Evolutionary conservation across 495 filamentous ascomycete species (phyloP).

Genomic region (Daldinia loculata): DNA sequence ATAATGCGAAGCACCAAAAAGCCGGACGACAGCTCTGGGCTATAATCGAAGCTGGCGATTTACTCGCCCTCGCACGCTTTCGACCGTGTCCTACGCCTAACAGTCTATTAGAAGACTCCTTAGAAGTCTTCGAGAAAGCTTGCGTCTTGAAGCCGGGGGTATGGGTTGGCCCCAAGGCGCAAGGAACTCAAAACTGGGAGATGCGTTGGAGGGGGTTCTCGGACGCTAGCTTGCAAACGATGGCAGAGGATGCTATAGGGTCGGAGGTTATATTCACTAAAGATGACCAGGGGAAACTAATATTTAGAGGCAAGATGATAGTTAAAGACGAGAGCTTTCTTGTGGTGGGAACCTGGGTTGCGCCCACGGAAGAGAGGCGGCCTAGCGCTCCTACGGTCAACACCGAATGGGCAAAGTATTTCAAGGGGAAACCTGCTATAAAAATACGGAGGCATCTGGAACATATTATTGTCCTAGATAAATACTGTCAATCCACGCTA

Average conservation of each 20-base stretch:
- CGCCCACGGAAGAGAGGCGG: background rate
- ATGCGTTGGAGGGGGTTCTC: constrained; percentile 22
- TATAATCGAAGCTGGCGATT: constrained; percentile 2
- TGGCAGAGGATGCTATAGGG: background rate
- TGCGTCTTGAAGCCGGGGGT: constrained; percentile 10
- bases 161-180: constrained; percentile 14
- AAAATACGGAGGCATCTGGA: background rate
- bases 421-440: constrained; percentile 4
- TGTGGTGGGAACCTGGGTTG: background rate
- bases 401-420: background rate
- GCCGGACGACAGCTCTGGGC: constrained; percentile 19
- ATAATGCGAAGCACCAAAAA: constrained; percentile 22
- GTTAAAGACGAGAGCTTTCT: background rate
- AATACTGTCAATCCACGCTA: constrained; percentile 4
- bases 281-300: background rate
- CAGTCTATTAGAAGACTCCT: background rate
- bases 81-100: background rate
- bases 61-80: constrained; percentile 6
- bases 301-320: constrained; percentile 1
- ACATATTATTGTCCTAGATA: constrained; percentile 22
- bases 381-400: background rate
- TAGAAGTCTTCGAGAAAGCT: constrained; percentile 16
- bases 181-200: constrained; percentile 11
- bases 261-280: constrained; percentile 1
- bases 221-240: background rate